A percentile compares a stretch with the other conserved stretches of the same genome.
These are phyloP conservation scores for Xylaria sp. DNA, from an alignment of 2,329 filamentous ascomycete species.

Conservation along the genomic window DNA sequence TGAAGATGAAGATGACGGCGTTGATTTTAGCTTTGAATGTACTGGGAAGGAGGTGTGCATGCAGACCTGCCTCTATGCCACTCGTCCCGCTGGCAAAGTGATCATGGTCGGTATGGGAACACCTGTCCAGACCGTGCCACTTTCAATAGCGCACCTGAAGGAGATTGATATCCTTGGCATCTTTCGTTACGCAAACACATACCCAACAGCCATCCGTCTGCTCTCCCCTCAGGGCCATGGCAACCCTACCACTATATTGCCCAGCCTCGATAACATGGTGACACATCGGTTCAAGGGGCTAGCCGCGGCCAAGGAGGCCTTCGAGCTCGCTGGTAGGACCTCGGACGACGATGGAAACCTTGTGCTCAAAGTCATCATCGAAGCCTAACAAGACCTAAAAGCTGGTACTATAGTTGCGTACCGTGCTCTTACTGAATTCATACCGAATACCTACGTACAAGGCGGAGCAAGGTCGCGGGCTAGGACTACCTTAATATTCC, in stretches of 20 bases:
- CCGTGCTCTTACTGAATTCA: not conserved
- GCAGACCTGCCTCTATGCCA: constrained; percentile 79
- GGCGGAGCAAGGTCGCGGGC: not conserved
- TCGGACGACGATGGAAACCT: constrained; percentile 74
- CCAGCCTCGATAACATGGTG: constrained; percentile 76
- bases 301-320: constrained; percentile 69
- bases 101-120: constrained; percentile 85
- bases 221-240: constrained; percentile 58
- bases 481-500: not conserved
- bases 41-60: constrained; percentile 81
- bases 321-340: constrained; percentile 76
- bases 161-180: constrained; percentile 82
- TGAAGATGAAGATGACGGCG: constrained; percentile 70
- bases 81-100: constrained; percentile 75
- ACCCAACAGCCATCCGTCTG: constrained; percentile 74
- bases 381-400: constrained; percentile 53
- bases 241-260: constrained; percentile 60
- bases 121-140: constrained; percentile 77
- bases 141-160: constrained; percentile 76
- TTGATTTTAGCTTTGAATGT: constrained; percentile 79
- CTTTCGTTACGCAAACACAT: constrained; percentile 82
- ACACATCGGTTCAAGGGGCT: constrained; percentile 77
- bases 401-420: not conserved
- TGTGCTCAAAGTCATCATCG: constrained; percentile 78
- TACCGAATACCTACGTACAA: not conserved